Evolutionary conservation across 2,329 filamentous ascomycete genomes (phyloP).

Genomic region (Alternaria hordeiaustralica): DNA sequence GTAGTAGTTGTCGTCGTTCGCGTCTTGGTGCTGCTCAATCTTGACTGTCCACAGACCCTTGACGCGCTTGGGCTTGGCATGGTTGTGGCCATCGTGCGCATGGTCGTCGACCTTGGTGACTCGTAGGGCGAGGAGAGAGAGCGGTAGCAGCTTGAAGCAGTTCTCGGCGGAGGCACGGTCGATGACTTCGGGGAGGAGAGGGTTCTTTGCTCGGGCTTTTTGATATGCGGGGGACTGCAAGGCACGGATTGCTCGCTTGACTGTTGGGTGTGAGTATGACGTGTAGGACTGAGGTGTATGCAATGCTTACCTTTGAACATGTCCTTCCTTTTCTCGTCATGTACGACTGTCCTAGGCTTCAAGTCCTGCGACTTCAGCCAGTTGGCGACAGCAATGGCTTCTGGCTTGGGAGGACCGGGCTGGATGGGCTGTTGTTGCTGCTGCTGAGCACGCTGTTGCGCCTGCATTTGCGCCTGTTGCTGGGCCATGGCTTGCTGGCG

Average conservation of each 20-base stretch:
- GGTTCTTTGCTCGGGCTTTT: constrained; percentile 88
- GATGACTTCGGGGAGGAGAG: constrained; percentile 83
- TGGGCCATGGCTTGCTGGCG: constrained; percentile 63
- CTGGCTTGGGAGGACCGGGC: constrained; percentile 83
- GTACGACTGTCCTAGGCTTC: constrained; percentile 88
- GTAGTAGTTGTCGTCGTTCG: constrained; percentile 86
- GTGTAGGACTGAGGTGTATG: neutral
- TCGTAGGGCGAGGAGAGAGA: constrained; percentile 91
- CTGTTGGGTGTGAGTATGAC: constrained; percentile 54
- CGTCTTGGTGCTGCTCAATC: constrained; percentile 95
- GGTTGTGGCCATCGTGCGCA: constrained; percentile 68
- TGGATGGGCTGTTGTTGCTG: constrained; percentile 68
- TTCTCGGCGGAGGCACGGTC: constrained; percentile 91
- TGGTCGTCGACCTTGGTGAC: constrained; percentile 82
- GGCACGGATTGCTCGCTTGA: constrained; percentile 93
- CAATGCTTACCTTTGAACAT: constrained; percentile 82
- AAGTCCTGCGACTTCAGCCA: constrained; percentile 85
- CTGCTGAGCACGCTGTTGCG: constrained; percentile 30
- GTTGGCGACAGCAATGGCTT: constrained; percentile 85
- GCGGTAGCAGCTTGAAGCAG: constrained; percentile 89
- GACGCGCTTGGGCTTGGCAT: constrained; percentile 74
- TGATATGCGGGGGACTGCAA: constrained; percentile 88
- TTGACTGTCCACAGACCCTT: constrained; percentile 97
- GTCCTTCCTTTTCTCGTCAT: constrained; percentile 95
- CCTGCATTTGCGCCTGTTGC: constrained; percentile 54